Evolutionary conservation across 306 rosid species (phyloP).

Genomic region (Rosa multiflora): DNA sequence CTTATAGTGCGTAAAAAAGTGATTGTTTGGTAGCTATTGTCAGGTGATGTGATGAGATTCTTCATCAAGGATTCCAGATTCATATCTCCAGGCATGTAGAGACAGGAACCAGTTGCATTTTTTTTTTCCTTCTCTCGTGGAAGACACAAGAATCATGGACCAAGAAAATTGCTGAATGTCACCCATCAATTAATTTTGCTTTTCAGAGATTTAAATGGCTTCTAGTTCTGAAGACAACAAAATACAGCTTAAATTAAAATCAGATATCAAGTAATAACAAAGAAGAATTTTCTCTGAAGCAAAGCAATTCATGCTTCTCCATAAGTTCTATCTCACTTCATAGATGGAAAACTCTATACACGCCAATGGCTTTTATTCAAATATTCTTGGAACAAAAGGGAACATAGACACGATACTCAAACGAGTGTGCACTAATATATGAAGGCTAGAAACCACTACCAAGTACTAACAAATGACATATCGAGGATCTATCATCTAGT

Average conservation of each 20-base stretch:
- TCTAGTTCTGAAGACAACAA: not conserved
- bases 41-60: not conserved
- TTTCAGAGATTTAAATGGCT: not conserved
- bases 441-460: constrained; percentile 38
- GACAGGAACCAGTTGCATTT: not conserved
- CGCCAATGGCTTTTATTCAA: constrained; percentile 23
- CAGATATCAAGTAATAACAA: not conserved
- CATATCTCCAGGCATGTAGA: not conserved
- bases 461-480: constrained; percentile 26
- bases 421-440: constrained; percentile 26
- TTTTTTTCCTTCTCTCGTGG: too few relatives aligned
- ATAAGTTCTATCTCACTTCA: not conserved
- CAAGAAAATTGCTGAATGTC: not conserved
- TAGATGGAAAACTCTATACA: constrained; percentile 32
- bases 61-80: not conserved
- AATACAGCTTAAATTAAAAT: not conserved
- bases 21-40: not conserved
- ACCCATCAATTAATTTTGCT: not conserved
- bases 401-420: constrained; percentile 28
- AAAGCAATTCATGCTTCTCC: constrained; percentile 17
- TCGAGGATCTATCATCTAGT: constrained; percentile 38
- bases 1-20: not conserved
- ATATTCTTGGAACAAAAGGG: constrained; percentile 1
- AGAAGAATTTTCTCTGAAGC: constrained; percentile 12
- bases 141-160: not conserved